Conservation (phyloP, 2,329 filamentous ascomycete genomes). For the Exophiala calicioides region DNA sequence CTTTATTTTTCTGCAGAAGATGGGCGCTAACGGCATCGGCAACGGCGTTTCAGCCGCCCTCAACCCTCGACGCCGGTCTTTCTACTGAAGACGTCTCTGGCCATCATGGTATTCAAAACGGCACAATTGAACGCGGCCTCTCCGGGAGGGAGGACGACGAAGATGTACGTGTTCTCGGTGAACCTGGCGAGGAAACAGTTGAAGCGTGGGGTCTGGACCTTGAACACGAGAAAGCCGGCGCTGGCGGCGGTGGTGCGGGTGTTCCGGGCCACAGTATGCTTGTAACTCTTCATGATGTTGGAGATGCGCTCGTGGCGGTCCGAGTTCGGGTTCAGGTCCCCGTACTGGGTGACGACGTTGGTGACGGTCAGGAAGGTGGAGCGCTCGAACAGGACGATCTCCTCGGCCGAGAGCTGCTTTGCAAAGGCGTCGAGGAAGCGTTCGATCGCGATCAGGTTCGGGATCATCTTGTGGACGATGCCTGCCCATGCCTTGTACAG, state of each 20-base stretch:
- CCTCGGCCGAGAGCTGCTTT: slow-evolving; percentile 84
- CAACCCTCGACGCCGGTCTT: slow-evolving; percentile 31
- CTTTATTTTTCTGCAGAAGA: too few relatives aligned
- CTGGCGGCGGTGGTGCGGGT: slow-evolving; percentile 47
- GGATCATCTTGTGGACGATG: slow-evolving; percentile 97
- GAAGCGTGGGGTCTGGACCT: slow-evolving; percentile 63
- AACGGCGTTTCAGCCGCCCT: too few relatives aligned
- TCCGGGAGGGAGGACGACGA: slow-evolving; percentile 85
- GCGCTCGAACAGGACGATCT: slow-evolving; percentile 91
- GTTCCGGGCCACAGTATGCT: slow-evolving; percentile 65
- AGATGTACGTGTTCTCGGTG: slow-evolving; percentile 96
- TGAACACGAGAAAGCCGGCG: slow-evolving; percentile 48
- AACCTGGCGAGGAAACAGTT: slow-evolving; percentile 94
- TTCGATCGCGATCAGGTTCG: slow-evolving; percentile 86
- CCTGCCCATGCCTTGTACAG: slow-evolving; percentile 98
- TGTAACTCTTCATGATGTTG: slow-evolving; percentile 98
- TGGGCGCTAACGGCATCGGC: too few relatives aligned
- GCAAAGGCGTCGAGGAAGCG: slow-evolving; percentile 79
- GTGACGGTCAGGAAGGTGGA: slow-evolving; percentile 97
- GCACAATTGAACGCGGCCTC: slow-evolving; percentile 90
- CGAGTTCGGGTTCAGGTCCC: slow-evolving; percentile 73
- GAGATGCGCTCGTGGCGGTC: slow-evolving; percentile 94
- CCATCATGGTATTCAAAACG: slow-evolving; percentile 85
- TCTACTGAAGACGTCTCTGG: slow-evolving; percentile 75
- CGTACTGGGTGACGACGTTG: slow-evolving; percentile 63